Base-by-base conservation (phyloP, 805 yeast genomes). In the Candida quercuum region DNA sequence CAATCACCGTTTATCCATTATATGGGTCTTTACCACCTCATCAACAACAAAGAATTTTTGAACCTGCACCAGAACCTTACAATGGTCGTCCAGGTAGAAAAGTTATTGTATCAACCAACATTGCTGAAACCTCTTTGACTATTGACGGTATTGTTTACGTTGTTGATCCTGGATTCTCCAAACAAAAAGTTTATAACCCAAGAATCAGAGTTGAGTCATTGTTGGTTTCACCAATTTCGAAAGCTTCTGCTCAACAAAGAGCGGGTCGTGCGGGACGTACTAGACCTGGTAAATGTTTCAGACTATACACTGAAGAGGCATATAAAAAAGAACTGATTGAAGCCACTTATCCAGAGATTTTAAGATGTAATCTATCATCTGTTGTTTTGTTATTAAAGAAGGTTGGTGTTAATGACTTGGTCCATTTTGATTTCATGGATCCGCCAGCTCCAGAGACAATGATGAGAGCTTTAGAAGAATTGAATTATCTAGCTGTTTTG, bases 181-280 rank as follows among this genome's bases (percentile, higher is more conserved):
- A 91, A 57, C 97, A 93, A 63, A 91, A 93, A 54, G 96, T 89
- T 40, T 91, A 88, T 65, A 93, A 91, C 59, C 98, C 99, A 35
- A 76, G 97, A 61, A 86, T 91, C 41, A 76, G 99, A 61, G 97
- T 91, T 22, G 97, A 91, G 62, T 87, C 97, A 1, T 69, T 91
- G 49, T 71, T 91, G 37, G 98, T 93, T 5, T 86, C 96, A 8
- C 98, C 98, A 26, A 89, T 93, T 45, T 89, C 98, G 10, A 89
- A 88, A 64, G 99, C 99, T 0, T 81, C 94, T 33, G 96, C 99
- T 1, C 96, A 91, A 64, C 99, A 91, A 64, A 78, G 99, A 64
- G 98, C 98, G 25, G 99, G 99, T 75, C 86, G 99, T 75, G 99
- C 99, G 39, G 99, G 99, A 68, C 91, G 99, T 77, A 91, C 97